Evolutionary conservation across 208 protist species (phyloP).

Genomic region (Trypanosoma grayi): DNA sequence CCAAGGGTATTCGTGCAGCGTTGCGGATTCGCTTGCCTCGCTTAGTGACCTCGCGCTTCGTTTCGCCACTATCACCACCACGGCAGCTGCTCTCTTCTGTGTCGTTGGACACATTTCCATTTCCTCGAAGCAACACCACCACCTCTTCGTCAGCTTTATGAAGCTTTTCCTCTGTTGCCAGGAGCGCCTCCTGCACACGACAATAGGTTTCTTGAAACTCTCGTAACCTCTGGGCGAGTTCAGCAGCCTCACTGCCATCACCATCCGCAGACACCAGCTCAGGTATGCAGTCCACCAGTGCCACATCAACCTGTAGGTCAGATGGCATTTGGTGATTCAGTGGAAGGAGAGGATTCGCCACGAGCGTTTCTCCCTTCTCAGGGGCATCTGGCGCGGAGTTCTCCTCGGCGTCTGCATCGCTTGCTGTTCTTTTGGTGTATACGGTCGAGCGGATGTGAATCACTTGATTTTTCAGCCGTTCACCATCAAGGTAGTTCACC

Average conservation of each 20-base stretch:
- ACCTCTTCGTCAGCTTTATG: slow-evolving; percentile 12
- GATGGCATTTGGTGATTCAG: slow-evolving; percentile 61
- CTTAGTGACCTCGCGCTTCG: background rate
- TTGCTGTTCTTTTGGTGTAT: slow-evolving; percentile 23
- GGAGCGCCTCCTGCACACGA: slow-evolving; percentile 7
- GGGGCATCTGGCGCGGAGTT: too few relatives aligned
- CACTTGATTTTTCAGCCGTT: slow-evolving; percentile 59
- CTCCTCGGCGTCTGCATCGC: background rate
- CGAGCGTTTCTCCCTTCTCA: background rate
- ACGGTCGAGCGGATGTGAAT: slow-evolving; percentile 53
- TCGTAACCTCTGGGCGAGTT: slow-evolving; percentile 7
- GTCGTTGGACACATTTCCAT: background rate
- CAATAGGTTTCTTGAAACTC: slow-evolving; percentile 22
- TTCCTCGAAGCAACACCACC: slow-evolving; percentile 2
- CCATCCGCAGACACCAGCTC: slow-evolving; percentile 1
- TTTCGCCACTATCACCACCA: background rate
- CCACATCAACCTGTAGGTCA: slow-evolving; percentile 60
- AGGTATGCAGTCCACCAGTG: slow-evolving; percentile 40
- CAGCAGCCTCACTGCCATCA: background rate
- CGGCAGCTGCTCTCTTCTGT: background rate
- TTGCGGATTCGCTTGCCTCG: slow-evolving; percentile 15
- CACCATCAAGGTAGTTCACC: slow-evolving; percentile 61
- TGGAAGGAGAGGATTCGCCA: slow-evolving; percentile 37
- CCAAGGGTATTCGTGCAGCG: slow-evolving; percentile 13
- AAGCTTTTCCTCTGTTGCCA: slow-evolving; percentile 1